Percentiles rank a stretch among this genome's conserved stretches.
These are phyloP conservation scores for Penicillium occitanis DNA, from an alignment of 2,329 filamentous ascomycete species.

Conservation along the genomic window DNA sequence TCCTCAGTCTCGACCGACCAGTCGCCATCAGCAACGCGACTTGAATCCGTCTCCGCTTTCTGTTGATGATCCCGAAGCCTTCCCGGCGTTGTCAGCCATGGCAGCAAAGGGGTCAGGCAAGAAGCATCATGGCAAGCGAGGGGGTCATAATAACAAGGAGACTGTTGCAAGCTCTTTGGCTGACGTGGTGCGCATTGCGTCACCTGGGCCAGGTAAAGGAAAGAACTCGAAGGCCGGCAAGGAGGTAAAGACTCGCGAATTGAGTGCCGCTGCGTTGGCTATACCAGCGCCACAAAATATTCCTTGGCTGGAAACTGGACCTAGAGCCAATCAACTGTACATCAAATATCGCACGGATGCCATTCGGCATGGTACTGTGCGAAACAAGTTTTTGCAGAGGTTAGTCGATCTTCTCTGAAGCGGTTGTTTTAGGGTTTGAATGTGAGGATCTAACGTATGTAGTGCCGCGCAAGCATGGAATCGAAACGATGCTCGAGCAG, in stretches of 20 bases:
- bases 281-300: slow-evolving; percentile 89
- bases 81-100: slow-evolving; percentile 80
- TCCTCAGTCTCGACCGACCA: slow-evolving; percentile 78
- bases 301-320: slow-evolving; percentile 93
- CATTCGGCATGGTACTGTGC: slow-evolving; percentile 92
- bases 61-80: slow-evolving; percentile 92
- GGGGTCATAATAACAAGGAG: slow-evolving; percentile 75
- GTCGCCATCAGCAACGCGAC: slow-evolving; percentile 70
- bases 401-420: slow-evolving; percentile 38
- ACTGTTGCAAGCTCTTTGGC: slow-evolving; percentile 75
- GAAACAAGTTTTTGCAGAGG: slow-evolving; percentile 97
- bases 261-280: slow-evolving; percentile 75
- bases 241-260: slow-evolving; percentile 69
- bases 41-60: slow-evolving; percentile 67
- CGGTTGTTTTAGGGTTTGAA: neutral
- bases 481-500: slow-evolving; percentile 91
- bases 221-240: slow-evolving; percentile 58
- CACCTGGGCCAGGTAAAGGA: slow-evolving; percentile 63
- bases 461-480: slow-evolving; percentile 98
- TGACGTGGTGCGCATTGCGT: slow-evolving; percentile 93
- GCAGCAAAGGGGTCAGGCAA: slow-evolving; percentile 67
- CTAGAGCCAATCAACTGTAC: slow-evolving; percentile 87
- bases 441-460: slow-evolving; percentile 12
- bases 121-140: slow-evolving; percentile 90
- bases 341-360: slow-evolving; percentile 93